These are phyloP conservation scores for Bacterosira constricta DNA, from an alignment of 108 stramenopile genomes.

Conservation along the genomic window DNA sequence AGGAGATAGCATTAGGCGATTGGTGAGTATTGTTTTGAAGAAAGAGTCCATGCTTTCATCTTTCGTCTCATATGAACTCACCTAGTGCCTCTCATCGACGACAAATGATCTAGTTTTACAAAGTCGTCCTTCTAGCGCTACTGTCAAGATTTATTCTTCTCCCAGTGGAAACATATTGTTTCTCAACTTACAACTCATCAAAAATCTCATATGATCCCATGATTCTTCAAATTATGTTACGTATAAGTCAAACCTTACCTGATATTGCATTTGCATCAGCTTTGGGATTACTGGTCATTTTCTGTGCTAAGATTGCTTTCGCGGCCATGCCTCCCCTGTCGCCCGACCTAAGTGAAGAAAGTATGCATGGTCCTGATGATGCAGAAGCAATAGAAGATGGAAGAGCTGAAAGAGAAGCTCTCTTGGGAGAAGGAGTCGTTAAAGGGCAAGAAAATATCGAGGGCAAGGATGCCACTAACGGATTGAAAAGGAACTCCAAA, in stretches of 20 bases:
- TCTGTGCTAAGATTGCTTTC: constrained; percentile 42
- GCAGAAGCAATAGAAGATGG: constrained; percentile 17
- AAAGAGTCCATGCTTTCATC: not conserved
- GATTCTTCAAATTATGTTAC: constrained; percentile 24
- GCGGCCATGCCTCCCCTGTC: constrained; percentile 42
- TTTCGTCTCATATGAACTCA: not conserved
- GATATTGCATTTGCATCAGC: constrained; percentile 41
- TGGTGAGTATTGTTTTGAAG: constrained; percentile 20
- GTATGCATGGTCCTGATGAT: constrained; percentile 21
- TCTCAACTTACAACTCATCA: constrained; percentile 7
- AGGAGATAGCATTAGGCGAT: constrained; percentile 44
- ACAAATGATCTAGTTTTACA: constrained; percentile 33
- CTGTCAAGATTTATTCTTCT: constrained; percentile 37
- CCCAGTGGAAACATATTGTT: constrained; percentile 41
- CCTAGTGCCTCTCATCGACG: not conserved
- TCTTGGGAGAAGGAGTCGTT: constrained; percentile 4
- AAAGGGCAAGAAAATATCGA: not conserved
- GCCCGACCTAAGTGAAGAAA: constrained; percentile 18
- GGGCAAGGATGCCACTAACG: not conserved
- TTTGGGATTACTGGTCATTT: constrained; percentile 34
- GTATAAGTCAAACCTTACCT: constrained; percentile 49
- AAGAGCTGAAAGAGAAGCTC: not conserved
- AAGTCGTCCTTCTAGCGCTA: constrained; percentile 36
- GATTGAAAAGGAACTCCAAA: not conserved
- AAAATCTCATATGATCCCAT: not conserved